phyloP scores from a whole-genome alignment of 2,329 filamentous ascomycete genomes.

The Rhinocladiella similis region DNA sequence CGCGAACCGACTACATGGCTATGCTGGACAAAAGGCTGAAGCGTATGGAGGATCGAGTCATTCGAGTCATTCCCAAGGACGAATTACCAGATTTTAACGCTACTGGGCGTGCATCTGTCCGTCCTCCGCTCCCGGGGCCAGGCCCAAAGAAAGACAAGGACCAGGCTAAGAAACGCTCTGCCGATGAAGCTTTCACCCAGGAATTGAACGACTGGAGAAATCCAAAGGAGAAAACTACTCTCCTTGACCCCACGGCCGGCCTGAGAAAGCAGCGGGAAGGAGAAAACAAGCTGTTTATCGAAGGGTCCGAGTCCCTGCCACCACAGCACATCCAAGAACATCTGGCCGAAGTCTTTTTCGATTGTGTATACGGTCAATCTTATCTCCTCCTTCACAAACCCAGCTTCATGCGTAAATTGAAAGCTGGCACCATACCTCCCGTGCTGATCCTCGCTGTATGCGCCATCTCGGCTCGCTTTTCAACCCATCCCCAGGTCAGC shows the following conservation, averaged over 20 bases:
- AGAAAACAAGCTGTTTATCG: conserved; percentile 76
- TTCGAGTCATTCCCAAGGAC: conserved; percentile 88
- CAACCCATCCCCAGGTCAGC: conserved; percentile 77
- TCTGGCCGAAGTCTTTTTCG: conserved; percentile 91
- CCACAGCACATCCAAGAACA: conserved; percentile 88
- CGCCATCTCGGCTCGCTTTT: conserved; percentile 92
- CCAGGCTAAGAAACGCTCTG: conserved; percentile 70
- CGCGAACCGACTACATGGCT: conserved; percentile 96
- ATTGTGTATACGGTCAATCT: conserved; percentile 91
- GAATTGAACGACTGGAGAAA: conserved; percentile 82
- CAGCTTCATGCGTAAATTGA: conserved; percentile 85
- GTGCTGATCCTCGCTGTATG: conserved; percentile 93
- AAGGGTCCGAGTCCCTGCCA: conserved; percentile 81
- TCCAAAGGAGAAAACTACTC: conserved; percentile 38
- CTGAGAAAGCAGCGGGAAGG: conserved; percentile 60
- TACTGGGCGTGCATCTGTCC: conserved; percentile 79
- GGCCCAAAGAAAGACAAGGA: conserved; percentile 52
- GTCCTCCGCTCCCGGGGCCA: conserved; percentile 67
- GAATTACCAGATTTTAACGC: conserved; percentile 68
- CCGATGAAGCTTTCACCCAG: conserved; percentile 82
- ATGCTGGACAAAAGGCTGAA: conserved; percentile 96
- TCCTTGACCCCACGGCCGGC: conserved; percentile 45
- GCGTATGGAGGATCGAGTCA: conserved; percentile 96
- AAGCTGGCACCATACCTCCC: conserved; percentile 77
- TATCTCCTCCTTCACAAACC: conserved; percentile 95